Percentiles rank a stretch among this genome's conserved stretches.
Evolutionary conservation across 768 basidiomycete genomes (phyloP).

Genomic region (Crucibulum laeve): DNA sequence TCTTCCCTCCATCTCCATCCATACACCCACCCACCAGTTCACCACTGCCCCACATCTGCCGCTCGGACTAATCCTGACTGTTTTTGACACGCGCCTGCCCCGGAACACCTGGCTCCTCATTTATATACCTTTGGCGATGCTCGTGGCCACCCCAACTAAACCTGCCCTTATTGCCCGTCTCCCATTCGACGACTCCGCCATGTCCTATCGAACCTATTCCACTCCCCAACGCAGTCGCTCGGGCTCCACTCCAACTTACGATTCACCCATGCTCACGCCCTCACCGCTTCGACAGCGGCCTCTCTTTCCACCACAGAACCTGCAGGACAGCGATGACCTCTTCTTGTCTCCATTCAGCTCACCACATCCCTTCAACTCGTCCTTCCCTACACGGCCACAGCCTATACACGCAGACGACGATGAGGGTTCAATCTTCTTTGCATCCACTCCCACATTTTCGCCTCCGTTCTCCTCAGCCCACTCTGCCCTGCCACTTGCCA

Average conservation of each 20-base stretch:
- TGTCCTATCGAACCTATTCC: constrained; percentile 28
- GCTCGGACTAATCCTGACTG: too few species aligned
- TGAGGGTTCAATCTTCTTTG: constrained; percentile 55
- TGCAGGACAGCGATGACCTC: constrained; percentile 41
- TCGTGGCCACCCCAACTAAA: constrained; percentile 39
- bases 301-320: constrained; percentile 28
- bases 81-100: too few species aligned
- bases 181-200: constrained; percentile 28
- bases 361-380: constrained; percentile 22
- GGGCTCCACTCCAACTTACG: constrained; percentile 29
- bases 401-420: constrained; percentile 48
- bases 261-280: constrained; percentile 60
- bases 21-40: constrained; percentile 5
- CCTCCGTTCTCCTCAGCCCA: constrained; percentile 40
- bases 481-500: constrained; percentile 48
- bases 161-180: constrained; percentile 28
- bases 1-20: constrained; percentile 6
- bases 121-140: constrained; percentile 30
- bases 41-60: constrained; percentile 14
- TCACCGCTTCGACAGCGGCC: constrained; percentile 52
- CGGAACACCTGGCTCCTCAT: constrained; percentile 15
- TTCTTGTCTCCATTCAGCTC: constrained; percentile 52
- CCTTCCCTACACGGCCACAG: constrained; percentile 34
- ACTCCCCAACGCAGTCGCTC: constrained; percentile 28
- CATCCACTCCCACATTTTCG: constrained; percentile 35